These are phyloP conservation scores for apple (Malus domestica) DNA, from an alignment of 306 rosid species.

Conservation along the genomic window ASM211411v1 NC_041803.1:7393001-7393500, in stretches of 20 bases:
- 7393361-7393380: conserved; percentile 95
- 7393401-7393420: conserved; percentile 97
- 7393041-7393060: conserved; percentile 92
- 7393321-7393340: conserved; percentile 97
- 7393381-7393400: conserved; percentile 93
- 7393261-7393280: conserved; percentile 10
- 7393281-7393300: conserved; percentile 50
- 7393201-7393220: conserved; percentile 7
- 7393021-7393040: conserved; percentile 42
- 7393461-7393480: conserved; percentile 88
- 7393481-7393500: conserved; percentile 90
- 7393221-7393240: neutral
- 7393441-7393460: conserved; percentile 81
- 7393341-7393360: conserved; percentile 99
- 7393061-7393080: conserved; percentile 95
- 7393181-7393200: neutral
- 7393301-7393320: conserved; percentile 77
- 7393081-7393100: conserved; percentile 99
- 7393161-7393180: conserved; percentile 16
- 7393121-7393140: conserved; percentile 84
- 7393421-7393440: conserved; percentile 98
- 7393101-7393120: conserved; percentile 99
- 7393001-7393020: conserved; percentile 82
- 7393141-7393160: conserved; percentile 18
- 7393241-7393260: conserved; percentile 14